phyloP scores from a whole-genome alignment of 805 yeast species.

The Tetrapisispora namnaoensis region DNA sequence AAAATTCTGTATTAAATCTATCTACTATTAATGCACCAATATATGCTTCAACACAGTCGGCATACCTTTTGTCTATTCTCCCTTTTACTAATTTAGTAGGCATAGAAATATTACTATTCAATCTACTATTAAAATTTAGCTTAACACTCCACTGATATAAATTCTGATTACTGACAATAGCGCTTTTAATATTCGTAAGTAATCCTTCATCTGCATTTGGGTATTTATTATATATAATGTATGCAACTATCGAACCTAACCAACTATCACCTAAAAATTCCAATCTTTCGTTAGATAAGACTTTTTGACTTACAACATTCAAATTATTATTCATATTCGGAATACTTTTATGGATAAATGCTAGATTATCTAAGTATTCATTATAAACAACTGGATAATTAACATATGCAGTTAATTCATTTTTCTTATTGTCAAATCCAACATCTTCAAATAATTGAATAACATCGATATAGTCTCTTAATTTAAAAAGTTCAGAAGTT shows the following conservation, averaged over 20 bases:
- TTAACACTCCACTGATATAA: constrained; percentile 52
- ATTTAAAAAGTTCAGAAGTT: not conserved
- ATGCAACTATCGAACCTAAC: constrained; percentile 54
- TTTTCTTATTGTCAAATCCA: constrained; percentile 5
- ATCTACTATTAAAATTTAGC: constrained; percentile 51
- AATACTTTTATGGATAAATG: constrained; percentile 16
- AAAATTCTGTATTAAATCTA: constrained; percentile 31
- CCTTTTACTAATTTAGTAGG: constrained; percentile 39
- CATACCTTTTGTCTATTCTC: constrained; percentile 43
- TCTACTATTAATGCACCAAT: constrained; percentile 66
- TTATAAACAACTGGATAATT: constrained; percentile 15
- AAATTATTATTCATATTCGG: constrained; percentile 11
- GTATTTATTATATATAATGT: constrained; percentile 49
- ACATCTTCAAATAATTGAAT: constrained; percentile 3
- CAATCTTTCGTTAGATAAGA: constrained; percentile 52
- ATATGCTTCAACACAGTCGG: constrained; percentile 87
- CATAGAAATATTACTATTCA: constrained; percentile 41
- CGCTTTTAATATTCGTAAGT: constrained; percentile 53
- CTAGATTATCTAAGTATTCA: constrained; percentile 13
- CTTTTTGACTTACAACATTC: constrained; percentile 9
- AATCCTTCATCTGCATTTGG: constrained; percentile 70
- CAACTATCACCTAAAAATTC: constrained; percentile 85
- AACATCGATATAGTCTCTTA: not conserved
- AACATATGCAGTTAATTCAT: constrained; percentile 7
- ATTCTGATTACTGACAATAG: constrained; percentile 57